phyloP scores from a whole-genome alignment of 768 basidiomycete genomes.

The Pseudohyphozyma bogoriensis region DNA sequence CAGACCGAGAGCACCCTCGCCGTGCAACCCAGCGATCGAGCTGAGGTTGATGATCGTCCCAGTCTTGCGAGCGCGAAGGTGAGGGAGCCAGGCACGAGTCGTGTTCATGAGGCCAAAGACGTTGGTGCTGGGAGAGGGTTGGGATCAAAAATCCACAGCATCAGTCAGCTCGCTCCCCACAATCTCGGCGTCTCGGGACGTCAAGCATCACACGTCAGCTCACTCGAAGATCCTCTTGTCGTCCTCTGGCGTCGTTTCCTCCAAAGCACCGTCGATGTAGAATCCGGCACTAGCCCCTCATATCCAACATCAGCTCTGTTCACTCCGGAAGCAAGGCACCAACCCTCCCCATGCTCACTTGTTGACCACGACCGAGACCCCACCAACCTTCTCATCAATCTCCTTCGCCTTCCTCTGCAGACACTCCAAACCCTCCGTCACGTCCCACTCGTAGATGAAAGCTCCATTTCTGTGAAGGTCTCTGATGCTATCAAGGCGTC shows the following conservation, averaged over 20 bases:
- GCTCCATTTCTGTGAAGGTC: conserved; percentile 42
- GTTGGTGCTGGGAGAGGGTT: neutral
- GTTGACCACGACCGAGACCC: conserved; percentile 40
- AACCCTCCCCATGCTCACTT: too few relatives aligned
- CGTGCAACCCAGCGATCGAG: conserved; percentile 36
- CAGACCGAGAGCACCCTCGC: conserved; percentile 31
- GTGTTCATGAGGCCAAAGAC: too few relatives aligned
- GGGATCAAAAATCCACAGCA: too few relatives aligned
- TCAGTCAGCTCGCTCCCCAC: too few relatives aligned
- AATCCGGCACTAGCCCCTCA: too few relatives aligned
- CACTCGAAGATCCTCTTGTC: too few relatives aligned
- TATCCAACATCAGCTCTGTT: too few relatives aligned
- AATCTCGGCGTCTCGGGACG: too few relatives aligned
- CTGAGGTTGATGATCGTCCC: conserved; percentile 46
- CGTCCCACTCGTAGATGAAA: conserved; percentile 40
- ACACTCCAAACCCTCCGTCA: conserved; percentile 37
- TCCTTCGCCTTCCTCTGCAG: conserved; percentile 40
- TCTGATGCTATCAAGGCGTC: conserved; percentile 39
- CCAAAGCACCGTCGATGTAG: neutral
- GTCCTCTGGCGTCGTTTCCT: neutral
- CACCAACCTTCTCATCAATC: conserved; percentile 41
- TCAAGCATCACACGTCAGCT: too few relatives aligned
- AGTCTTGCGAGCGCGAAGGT: conserved; percentile 43
- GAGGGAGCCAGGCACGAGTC: conserved; percentile 46
- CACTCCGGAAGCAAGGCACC: too few relatives aligned